Conservation (phyloP, 495 filamentous ascomycete species). For the Hyaloscypha finlandica region DNA sequence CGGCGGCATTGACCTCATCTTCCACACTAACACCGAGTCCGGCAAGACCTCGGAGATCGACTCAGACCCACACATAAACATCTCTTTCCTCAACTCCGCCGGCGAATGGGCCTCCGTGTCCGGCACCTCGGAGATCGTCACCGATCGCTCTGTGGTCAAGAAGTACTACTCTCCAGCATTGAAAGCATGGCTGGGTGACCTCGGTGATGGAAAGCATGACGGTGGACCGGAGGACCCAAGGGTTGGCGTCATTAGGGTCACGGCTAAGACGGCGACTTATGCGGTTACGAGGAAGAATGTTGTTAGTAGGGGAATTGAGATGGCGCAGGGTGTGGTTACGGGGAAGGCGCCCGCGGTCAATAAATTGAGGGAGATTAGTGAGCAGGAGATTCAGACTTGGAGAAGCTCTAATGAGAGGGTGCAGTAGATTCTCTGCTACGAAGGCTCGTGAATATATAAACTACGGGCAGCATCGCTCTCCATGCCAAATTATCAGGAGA, state of each 20-base stretch:
- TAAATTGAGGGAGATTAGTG: slow-evolving; percentile 73
- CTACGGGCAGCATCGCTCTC: background rate
- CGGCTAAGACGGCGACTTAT: slow-evolving; percentile 64
- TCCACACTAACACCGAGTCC: slow-evolving; percentile 92
- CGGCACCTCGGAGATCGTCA: slow-evolving; percentile 66
- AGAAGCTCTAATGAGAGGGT: slow-evolving; percentile 40
- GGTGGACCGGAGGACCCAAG: slow-evolving; percentile 80
- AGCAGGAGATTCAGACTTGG: slow-evolving; percentile 62
- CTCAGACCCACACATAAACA: slow-evolving; percentile 75
- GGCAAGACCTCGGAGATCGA: slow-evolving; percentile 86
- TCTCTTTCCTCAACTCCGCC: slow-evolving; percentile 77
- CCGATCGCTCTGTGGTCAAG: slow-evolving; percentile 64
- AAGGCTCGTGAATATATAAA: background rate
- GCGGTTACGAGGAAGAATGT: slow-evolving; percentile 51
- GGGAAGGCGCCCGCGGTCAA: slow-evolving; percentile 75
- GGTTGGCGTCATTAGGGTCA: slow-evolving; percentile 70
- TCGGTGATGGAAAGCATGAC: slow-evolving; percentile 86
- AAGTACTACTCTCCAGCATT: slow-evolving; percentile 78
- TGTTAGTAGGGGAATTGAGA: slow-evolving; percentile 64
- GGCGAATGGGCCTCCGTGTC: slow-evolving; percentile 80
- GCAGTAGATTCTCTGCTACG: slow-evolving; percentile 31
- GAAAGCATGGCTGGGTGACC: slow-evolving; percentile 88
- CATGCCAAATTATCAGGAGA: background rate
- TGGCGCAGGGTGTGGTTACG: slow-evolving; percentile 72
- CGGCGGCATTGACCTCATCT: slow-evolving; percentile 82